Evolutionary conservation across 164 flowering plant genomes (phyloP), one percentile per base, ranked within the genome.

Genomic region (Houttuynia cordata): DNA sequence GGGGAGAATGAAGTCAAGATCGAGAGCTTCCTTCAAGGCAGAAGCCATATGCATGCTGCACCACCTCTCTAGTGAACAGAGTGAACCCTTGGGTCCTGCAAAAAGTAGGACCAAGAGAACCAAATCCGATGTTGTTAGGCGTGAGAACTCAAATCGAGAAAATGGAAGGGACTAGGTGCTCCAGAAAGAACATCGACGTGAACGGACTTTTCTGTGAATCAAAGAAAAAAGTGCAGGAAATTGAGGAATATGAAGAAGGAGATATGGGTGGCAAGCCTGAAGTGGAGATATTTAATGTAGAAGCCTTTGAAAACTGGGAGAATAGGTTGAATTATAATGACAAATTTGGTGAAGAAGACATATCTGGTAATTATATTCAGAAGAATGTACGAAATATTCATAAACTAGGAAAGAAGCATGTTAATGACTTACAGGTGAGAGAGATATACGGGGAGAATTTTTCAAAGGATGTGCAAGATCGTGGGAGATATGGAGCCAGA

Each of bases 121-220:
- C 12, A 75, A 76, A 63, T 78, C 86, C 51, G 82, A 78, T 64
- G 54, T 74, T 10, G 63, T 81, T 24, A 51, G 69, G 23, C 64
- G 67, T 62, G 19, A 62, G 49, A 61, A 73, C 57, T 41, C 76
- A 70, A 53, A 51, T 53, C 22, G 62, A 62, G 40, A 58, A 45
- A 57, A 67, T 67, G 58, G 63, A 74, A 60, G 61, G 60, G 60
- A 55, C 13, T 53, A 56, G 22, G 57, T 23, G 15, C 41, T 59
- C 41, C 58, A 56, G 60, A 74, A 65, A 59, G 66, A 72, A 13
- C 63, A 67, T 53, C 78, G 70, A 6, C 51, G 63, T 55, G 19
- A 63, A 64, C n/a, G 37, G 68, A 62, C 24, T 58, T 19, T 25
- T 25, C 24, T 63, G 40, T 23, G 54, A 61, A 19, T 53, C 58